A percentile compares a stretch with the other conserved stretches of the same genome.
Conservation (phyloP, 495 filamentous ascomycete genomes). For the Platismatia glauca region DNA sequence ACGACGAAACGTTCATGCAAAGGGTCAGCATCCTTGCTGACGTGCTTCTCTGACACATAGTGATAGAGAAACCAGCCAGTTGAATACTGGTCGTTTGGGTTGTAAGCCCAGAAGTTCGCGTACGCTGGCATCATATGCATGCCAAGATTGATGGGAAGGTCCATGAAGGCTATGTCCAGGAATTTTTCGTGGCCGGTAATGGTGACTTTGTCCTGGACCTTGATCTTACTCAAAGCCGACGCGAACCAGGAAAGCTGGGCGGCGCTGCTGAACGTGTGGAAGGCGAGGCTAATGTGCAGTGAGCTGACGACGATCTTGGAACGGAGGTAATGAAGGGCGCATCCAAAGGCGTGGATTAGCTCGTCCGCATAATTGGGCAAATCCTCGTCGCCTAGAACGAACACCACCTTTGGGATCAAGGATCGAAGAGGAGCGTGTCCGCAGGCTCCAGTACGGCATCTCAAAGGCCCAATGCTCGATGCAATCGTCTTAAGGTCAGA, state of each 20-base stretch:
- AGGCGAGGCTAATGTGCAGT: neutral
- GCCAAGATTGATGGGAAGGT: neutral
- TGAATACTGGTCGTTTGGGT: neutral
- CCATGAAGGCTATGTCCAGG: neutral
- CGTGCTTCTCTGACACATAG: neutral
- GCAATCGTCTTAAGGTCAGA: neutral
- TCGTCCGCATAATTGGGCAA: neutral
- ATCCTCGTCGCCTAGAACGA: neutral
- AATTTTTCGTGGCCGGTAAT: neutral
- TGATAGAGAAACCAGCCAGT: neutral
- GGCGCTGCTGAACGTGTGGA: neutral
- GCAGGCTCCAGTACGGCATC: neutral
- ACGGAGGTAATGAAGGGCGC: neutral
- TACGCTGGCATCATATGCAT: neutral
- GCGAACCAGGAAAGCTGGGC: neutral
- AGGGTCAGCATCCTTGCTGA: neutral
- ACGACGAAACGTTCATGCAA: too few relatives aligned
- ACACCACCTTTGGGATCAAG: neutral
- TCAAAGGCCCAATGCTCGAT: neutral
- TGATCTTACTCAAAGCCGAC: neutral
- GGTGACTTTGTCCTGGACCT: neutral
- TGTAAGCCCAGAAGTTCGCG: neutral
- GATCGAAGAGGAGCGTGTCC: neutral
- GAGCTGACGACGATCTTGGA: neutral
- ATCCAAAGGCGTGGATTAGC: constrained; percentile 3